A percentile compares a stretch with the other conserved stretches of the same genome.
These are phyloP conservation scores for Colletotrichum somersetense DNA, from an alignment of 2,329 filamentous ascomycete genomes.

Conservation along the genomic window DNA sequence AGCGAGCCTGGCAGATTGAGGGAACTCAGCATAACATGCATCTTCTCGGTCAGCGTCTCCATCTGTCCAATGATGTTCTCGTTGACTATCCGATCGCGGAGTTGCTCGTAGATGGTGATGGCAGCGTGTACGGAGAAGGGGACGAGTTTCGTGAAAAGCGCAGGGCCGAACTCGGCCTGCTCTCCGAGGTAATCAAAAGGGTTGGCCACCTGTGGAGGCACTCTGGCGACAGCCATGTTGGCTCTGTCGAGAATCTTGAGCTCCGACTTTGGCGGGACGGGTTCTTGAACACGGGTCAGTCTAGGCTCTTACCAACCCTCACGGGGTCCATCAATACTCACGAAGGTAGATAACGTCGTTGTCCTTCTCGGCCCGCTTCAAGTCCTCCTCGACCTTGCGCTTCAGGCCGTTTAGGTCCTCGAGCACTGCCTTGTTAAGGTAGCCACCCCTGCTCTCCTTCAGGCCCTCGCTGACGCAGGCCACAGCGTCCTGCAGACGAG, in stretches of 20 bases:
- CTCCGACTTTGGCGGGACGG: slow-evolving; percentile 89
- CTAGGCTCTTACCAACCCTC: not conserved
- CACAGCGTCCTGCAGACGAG: slow-evolving; percentile 84
- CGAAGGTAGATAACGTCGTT: slow-evolving; percentile 95
- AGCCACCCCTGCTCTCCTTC: slow-evolving; percentile 79
- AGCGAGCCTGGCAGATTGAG: slow-evolving; percentile 92
- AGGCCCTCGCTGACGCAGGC: slow-evolving; percentile 87
- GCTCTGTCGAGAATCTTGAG: slow-evolving; percentile 87
- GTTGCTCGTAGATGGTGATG: slow-evolving; percentile 93
- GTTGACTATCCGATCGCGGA: slow-evolving; percentile 90
- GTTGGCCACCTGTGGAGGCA: slow-evolving; percentile 85
- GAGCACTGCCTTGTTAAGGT: slow-evolving; percentile 84
- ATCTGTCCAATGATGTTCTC: slow-evolving; percentile 88
- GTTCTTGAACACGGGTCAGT: slow-evolving; percentile 62
- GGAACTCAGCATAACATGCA: slow-evolving; percentile 84
- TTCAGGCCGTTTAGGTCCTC: slow-evolving; percentile 88
- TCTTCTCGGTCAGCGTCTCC: slow-evolving; percentile 81
- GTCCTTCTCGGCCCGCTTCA: slow-evolving; percentile 94
- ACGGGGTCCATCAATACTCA: slow-evolving; percentile 52
- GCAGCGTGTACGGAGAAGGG: slow-evolving; percentile 96
- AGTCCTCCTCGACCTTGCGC: slow-evolving; percentile 83
- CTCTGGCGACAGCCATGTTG: slow-evolving; percentile 84
- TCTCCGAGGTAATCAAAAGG: slow-evolving; percentile 86
- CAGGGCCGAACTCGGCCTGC: slow-evolving; percentile 82
- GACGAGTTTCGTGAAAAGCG: slow-evolving; percentile 90